Evolutionary conservation across 2,329 filamentous ascomycete species (phyloP).

Genomic region (Fusarium stilboides): DNA sequence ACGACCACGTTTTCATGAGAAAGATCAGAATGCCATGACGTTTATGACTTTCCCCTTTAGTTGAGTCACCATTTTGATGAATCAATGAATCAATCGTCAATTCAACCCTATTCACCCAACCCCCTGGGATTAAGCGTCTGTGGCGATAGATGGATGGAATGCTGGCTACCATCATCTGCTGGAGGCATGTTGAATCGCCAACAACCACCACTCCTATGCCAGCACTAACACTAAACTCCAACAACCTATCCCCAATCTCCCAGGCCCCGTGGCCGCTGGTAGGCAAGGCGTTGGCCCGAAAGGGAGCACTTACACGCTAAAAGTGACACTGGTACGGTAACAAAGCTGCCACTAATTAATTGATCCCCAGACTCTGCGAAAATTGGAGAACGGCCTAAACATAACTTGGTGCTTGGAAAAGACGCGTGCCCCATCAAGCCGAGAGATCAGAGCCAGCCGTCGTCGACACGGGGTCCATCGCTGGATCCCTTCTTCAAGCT

Average conservation of each 20-base stretch:
- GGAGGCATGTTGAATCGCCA: conserved; percentile 35
- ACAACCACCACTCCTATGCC: conserved; percentile 9
- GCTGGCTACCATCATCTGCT: conserved; percentile 35
- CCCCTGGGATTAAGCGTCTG: neutral
- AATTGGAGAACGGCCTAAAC: conserved; percentile 21
- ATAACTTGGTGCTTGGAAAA: conserved; percentile 33
- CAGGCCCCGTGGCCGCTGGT: conserved; percentile 35
- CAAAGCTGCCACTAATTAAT: conserved; percentile 32
- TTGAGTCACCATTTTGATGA: conserved; percentile 34
- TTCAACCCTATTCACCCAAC: conserved; percentile 5
- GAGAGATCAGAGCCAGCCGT: conserved; percentile 46
- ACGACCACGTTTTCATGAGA: conserved; percentile 41
- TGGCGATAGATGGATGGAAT: conserved; percentile 36
- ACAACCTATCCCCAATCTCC: conserved; percentile 47
- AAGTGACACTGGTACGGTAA: conserved; percentile 37
- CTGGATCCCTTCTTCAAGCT: conserved; percentile 30
- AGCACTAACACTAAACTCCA: conserved; percentile 37
- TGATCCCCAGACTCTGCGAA: conserved; percentile 43
- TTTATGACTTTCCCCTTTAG: conserved; percentile 21
- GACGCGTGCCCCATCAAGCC: conserved; percentile 19
- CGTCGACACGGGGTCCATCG: conserved; percentile 42
- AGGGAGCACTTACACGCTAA: conserved; percentile 29
- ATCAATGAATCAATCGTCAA: conserved; percentile 11
- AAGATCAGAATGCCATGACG: conserved; percentile 36
- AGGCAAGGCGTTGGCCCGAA: conserved; percentile 35